Evolutionary conservation across 1,139 yeast genomes (phyloP).

Genomic region (Hyphopichia fennica): DNA sequence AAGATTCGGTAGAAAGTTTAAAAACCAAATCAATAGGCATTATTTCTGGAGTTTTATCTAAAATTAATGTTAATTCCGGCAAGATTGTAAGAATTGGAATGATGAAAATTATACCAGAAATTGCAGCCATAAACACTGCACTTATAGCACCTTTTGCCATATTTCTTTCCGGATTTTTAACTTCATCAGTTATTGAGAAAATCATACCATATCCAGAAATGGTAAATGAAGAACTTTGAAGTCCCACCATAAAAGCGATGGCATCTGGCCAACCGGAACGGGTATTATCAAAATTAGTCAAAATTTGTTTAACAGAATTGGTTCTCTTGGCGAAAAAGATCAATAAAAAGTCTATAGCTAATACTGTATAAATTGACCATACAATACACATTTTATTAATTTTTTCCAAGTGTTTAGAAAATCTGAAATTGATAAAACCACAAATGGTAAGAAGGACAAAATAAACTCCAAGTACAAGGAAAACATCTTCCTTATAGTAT

Average conservation of each 20-base stretch:
- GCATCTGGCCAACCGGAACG: constrained; percentile 72
- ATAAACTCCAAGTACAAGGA: constrained; percentile 57
- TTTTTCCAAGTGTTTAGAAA: constrained; percentile 57
- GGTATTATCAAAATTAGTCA: constrained; percentile 69
- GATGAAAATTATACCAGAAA: constrained; percentile 71
- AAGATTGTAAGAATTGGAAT: constrained; percentile 69
- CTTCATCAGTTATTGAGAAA: constrained; percentile 82
- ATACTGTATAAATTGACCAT: constrained; percentile 74
- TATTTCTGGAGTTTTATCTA: constrained; percentile 63
- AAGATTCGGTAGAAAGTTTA: constrained; percentile 67
- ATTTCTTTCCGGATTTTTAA: constrained; percentile 68
- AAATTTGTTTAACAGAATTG: constrained; percentile 57
- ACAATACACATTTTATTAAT: constrained; percentile 67
- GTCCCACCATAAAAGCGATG: constrained; percentile 69
- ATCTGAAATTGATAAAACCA: constrained; percentile 61
- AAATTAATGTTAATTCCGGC: constrained; percentile 58
- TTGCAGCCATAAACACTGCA: constrained; percentile 62
- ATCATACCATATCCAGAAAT: constrained; percentile 82
- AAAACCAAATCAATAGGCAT: constrained; percentile 68
- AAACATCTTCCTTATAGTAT: constrained; percentile 56
- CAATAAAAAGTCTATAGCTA: constrained; percentile 63
- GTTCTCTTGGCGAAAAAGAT: constrained; percentile 61
- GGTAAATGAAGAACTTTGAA: constrained; percentile 77
- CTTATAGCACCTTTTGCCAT: constrained; percentile 77
- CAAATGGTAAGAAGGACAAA: constrained; percentile 56